Conservation (phyloP, 768 basidiomycete genomes). For the Hygrophoropsis aurantiaca region DNA sequence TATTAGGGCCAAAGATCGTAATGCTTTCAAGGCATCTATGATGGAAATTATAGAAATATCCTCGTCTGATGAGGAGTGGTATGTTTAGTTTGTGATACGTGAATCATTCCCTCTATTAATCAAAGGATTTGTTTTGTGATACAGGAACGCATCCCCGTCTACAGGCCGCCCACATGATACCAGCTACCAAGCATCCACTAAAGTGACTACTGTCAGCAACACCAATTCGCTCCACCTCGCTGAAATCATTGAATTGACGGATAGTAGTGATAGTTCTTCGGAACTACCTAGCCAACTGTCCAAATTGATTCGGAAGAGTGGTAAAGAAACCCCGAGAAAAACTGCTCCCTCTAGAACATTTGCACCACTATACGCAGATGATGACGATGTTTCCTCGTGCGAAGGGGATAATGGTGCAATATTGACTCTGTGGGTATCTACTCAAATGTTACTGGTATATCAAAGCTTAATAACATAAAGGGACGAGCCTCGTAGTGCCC, state of each 20-base stretch:
- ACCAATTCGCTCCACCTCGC: conserved; percentile 1
- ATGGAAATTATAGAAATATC: conserved; percentile 55
- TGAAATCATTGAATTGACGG: conserved; percentile 30
- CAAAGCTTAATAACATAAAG: conserved; percentile 14
- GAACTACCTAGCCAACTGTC: conserved; percentile 23
- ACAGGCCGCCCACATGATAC: too few relatives aligned
- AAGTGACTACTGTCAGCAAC: neutral
- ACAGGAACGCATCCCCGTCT: too few relatives aligned
- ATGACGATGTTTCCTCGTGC: conserved; percentile 17
- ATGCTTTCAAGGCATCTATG: conserved; percentile 2
- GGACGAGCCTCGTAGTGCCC: conserved; percentile 50
- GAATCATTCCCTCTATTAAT: too few relatives aligned
- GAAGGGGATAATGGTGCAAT: conserved; percentile 37
- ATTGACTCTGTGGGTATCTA: conserved; percentile 34
- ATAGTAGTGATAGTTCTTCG: conserved; percentile 16
- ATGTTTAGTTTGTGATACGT: conserved; percentile 10
- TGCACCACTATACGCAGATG: conserved; percentile 28
- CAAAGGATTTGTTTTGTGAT: too few relatives aligned
- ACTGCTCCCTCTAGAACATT: neutral
- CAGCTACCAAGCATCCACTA: too few relatives aligned
- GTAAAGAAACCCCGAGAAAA: conserved; percentile 10
- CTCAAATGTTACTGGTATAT: conserved; percentile 1
- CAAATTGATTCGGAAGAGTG: conserved; percentile 16
- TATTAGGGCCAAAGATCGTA: neutral
- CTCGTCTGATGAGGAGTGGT: conserved; percentile 45